Evolutionary conservation across 1,284 basidiomycete species (phyloP), one percentile per base, ranked within the genome.

Genomic region (Exobasidium cylindrosporum): DNA sequence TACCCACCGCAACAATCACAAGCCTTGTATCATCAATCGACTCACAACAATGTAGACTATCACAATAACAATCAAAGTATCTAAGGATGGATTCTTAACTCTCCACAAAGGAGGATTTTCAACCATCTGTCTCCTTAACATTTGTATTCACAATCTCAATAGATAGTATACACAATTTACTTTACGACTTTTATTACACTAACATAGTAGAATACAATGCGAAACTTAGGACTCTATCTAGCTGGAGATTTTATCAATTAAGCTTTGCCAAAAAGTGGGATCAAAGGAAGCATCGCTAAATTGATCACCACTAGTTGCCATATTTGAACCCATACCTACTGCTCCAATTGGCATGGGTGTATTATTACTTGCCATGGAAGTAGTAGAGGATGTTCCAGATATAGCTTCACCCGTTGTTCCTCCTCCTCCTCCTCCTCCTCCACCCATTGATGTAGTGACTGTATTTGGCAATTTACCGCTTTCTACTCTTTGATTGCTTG

Each of bases 241-340:
- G 14, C 53, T 29, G 26, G 58, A 56, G 10, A 60, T 60, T 32
- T 60, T 60, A 45, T 54, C 55, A 21, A 60, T 60, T n/a, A 60
- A 43, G 21, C 31, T 43, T 31, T 50, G 31, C 58, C 58, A 60
- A 24, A 60, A 60, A 3, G 14, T 30, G 17, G 58, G 54, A 29
- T 60, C 58, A 30, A 56, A 60, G 26, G 29, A 53, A 28, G 45
- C 30, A 7, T n/a, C 47, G 23, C 24, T 54, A 11, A 32, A 24
- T 5, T 6, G 47, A 29, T 52, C 57, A 30, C 28, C 11, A n/a
- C 29, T 31, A 13, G 43, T 24, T 17, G 14, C 47, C 4, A 50
- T 28, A 13, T 13, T 3, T 4, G 21, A 28, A 13, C n/a, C 2
- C 26, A 14, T 24, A 3, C 26, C 56, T 2, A 26, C 21, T 30